These are phyloP conservation scores for Kwoniella europaea DNA, from an alignment of 768 basidiomycete genomes.

Conservation along the genomic window DNA sequence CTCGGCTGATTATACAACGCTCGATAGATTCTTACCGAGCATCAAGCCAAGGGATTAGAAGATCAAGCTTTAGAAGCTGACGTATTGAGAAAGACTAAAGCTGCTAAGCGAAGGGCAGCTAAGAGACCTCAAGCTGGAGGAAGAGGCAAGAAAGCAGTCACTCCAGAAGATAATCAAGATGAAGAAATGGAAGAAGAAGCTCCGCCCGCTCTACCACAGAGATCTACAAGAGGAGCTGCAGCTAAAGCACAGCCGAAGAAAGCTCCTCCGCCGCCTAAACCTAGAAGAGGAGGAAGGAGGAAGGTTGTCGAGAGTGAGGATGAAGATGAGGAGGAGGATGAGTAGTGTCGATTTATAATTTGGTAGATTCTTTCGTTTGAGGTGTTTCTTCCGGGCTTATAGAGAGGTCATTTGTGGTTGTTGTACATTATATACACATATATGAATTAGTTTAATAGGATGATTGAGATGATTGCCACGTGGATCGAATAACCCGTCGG, in stretches of 20 bases:
- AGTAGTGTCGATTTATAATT: neutral
- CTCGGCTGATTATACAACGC: conserved; percentile 1
- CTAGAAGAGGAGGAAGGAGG: conserved; percentile 18
- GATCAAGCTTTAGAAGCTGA: conserved; percentile 88
- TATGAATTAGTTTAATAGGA: neutral
- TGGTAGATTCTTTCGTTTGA: neutral
- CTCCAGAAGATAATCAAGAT: conserved; percentile 24
- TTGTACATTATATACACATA: neutral
- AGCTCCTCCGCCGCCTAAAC: neutral
- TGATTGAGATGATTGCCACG: neutral
- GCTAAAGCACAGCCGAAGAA: conserved; percentile 12
- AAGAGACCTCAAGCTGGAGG: conserved; percentile 29
- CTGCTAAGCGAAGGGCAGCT: conserved; percentile 64
- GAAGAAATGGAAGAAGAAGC: conserved; percentile 23
- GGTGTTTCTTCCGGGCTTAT: no score
- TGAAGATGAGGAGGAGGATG: conserved; percentile 31
- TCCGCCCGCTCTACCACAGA: conserved; percentile 1
- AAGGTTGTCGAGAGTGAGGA: conserved; percentile 22
- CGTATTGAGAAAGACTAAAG: conserved; percentile 78
- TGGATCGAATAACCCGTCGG: conserved; percentile 8
- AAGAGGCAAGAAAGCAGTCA: conserved; percentile 11
- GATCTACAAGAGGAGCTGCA: conserved; percentile 8
- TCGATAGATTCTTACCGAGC: conserved; percentile 77
- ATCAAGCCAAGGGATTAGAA: conserved; percentile 82
- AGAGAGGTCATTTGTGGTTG: neutral